Conservation (phyloP, 441 rosid species). For the Iberis amara region DNA sequence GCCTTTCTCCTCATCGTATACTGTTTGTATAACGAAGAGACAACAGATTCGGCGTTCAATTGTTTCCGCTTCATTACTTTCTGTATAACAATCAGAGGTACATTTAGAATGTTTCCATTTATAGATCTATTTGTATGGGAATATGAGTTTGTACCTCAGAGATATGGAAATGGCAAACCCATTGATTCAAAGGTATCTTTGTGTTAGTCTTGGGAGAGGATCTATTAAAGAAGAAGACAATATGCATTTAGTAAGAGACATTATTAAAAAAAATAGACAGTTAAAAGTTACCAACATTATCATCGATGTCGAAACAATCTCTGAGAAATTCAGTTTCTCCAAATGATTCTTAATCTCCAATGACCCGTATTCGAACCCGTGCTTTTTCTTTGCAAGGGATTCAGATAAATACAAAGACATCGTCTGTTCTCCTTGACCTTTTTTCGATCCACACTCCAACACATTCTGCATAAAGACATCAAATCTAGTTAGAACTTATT, state of each 20-base stretch:
- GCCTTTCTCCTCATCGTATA: slow-evolving; percentile 33
- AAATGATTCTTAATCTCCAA: slow-evolving; percentile 70
- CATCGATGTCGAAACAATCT: slow-evolving; percentile 60
- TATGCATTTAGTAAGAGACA: slow-evolving; percentile 25
- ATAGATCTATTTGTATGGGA: background rate
- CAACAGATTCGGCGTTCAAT: slow-evolving; percentile 41
- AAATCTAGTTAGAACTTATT: background rate
- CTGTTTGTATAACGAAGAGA: slow-evolving; percentile 45
- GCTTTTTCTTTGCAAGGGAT: slow-evolving; percentile 64
- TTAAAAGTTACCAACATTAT: slow-evolving; percentile 56
- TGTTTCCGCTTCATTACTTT: slow-evolving; percentile 52
- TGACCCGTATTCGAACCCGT: slow-evolving; percentile 85
- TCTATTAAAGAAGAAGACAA: slow-evolving; percentile 36
- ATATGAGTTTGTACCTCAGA: slow-evolving; percentile 44
- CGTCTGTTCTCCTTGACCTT: slow-evolving; percentile 49
- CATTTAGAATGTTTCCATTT: slow-evolving; percentile 20
- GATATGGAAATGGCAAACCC: slow-evolving; percentile 90
- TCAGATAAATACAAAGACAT: slow-evolving; percentile 70
- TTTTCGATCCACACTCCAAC: slow-evolving; percentile 82
- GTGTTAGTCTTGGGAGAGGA: slow-evolving; percentile 45
- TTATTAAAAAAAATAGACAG: slow-evolving; percentile 4
- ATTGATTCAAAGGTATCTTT: slow-evolving; percentile 44
- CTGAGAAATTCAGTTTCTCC: slow-evolving; percentile 67
- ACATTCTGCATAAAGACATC: slow-evolving; percentile 45
- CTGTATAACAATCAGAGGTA: slow-evolving; percentile 39